Conservation (phyloP, 2,329 filamentous ascomycete genomes). For the Diaporthe australafricana region DNA sequence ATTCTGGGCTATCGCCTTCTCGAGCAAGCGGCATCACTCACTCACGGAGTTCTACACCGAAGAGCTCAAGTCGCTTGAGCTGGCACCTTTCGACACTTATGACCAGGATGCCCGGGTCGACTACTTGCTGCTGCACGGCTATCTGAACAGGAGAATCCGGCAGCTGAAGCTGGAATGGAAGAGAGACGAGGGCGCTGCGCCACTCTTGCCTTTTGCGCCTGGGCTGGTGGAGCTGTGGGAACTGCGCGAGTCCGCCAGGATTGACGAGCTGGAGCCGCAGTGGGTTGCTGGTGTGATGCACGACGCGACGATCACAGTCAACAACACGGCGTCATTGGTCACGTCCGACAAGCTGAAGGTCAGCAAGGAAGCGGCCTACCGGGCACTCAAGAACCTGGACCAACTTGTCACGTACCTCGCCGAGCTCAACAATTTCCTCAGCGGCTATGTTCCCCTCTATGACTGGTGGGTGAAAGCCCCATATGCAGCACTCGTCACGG, state of each 20-base stretch:
- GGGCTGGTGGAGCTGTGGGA: slow-evolving; percentile 59
- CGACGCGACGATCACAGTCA: slow-evolving; percentile 48
- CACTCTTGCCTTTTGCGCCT: slow-evolving; percentile 58
- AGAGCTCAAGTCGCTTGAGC: slow-evolving; percentile 53
- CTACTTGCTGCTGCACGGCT: slow-evolving; percentile 62
- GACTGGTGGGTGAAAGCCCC: slow-evolving; percentile 67
- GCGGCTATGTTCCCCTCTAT: slow-evolving; percentile 66
- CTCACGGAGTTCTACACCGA: slow-evolving; percentile 54
- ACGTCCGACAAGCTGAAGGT: slow-evolving; percentile 48
- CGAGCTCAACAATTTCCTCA: slow-evolving; percentile 64
- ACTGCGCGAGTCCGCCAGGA: slow-evolving; percentile 56
- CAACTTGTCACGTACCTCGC: slow-evolving; percentile 54
- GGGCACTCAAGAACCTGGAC: slow-evolving; percentile 56
- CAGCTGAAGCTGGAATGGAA: slow-evolving; percentile 54
- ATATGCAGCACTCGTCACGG: slow-evolving; percentile 52
- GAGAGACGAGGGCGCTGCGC: slow-evolving; percentile 50
- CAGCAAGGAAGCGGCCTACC: slow-evolving; percentile 57
- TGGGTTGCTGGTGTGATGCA: slow-evolving; percentile 56
- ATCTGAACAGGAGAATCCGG: slow-evolving; percentile 50
- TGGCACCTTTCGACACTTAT: slow-evolving; percentile 48
- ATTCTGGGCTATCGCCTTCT: slow-evolving; percentile 63
- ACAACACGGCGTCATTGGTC: slow-evolving; percentile 49
- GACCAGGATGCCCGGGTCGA: slow-evolving; percentile 60
- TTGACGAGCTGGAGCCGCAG: slow-evolving; percentile 52
- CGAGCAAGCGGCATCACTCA: slow-evolving; percentile 51